Evolutionary conservation across 345 rosid species (phyloP).

Genomic region (Physaria fendleri): DNA sequence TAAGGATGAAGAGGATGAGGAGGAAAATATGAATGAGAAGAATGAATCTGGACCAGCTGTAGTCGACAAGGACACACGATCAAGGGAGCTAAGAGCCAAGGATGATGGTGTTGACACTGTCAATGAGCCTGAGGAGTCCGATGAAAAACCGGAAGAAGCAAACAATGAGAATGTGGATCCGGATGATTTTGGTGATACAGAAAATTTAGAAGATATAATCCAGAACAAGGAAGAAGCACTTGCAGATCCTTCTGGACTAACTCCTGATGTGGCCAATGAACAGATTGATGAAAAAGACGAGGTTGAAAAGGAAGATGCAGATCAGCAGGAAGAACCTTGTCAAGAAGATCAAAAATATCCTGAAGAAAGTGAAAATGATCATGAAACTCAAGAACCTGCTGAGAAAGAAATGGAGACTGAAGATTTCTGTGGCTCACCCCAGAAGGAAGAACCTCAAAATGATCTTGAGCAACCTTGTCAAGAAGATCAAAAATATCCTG

Average conservation of each 20-base stretch:
- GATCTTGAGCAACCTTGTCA: too few species aligned
- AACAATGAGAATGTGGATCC: slow-evolving; percentile 38
- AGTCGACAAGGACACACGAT: slow-evolving; percentile 40
- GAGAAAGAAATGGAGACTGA: slow-evolving; percentile 41
- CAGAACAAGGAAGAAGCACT: slow-evolving; percentile 60
- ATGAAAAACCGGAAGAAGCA: slow-evolving; percentile 38
- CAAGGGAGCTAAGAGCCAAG: slow-evolving; percentile 79
- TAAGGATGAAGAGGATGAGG: slow-evolving; percentile 56
- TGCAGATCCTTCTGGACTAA: slow-evolving; percentile 55
- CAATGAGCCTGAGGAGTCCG: slow-evolving; percentile 42
- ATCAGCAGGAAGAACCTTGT: slow-evolving; percentile 42
- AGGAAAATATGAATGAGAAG: slow-evolving; percentile 48
- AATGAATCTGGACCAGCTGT: slow-evolving; percentile 77
- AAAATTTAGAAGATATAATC: slow-evolving; percentile 45
- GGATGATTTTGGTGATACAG: slow-evolving; percentile 46
- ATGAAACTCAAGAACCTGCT: slow-evolving; percentile 32
- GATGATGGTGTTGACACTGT: slow-evolving; percentile 43
- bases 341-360: slow-evolving; percentile 40
- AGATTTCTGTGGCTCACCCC: too few species aligned
- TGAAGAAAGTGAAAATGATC: slow-evolving; percentile 34
- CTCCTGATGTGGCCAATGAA: slow-evolving; percentile 48
- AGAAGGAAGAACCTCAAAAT: slow-evolving; percentile 52
- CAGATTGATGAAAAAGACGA: slow-evolving; percentile 39
- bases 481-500: slow-evolving; percentile 40
- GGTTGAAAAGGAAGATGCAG: slow-evolving; percentile 42